Conservation (phyloP, 129 eudicot species). For the Lactuca sativa region DNA sequence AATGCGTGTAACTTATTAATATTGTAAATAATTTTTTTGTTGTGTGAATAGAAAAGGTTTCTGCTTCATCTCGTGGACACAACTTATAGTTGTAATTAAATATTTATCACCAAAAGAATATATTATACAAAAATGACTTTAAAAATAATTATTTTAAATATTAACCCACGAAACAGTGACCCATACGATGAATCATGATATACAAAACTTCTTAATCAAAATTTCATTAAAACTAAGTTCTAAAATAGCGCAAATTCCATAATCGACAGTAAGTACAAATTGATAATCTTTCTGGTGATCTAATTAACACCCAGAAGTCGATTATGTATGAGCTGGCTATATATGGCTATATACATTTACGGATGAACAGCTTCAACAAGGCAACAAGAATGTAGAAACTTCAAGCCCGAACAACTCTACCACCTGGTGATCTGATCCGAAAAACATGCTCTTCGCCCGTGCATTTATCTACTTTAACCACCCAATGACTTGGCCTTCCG, state of each 20-base stretch:
- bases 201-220: neutral
- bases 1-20: too few relatives aligned
- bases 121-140: too few relatives aligned
- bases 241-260: neutral
- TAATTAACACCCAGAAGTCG: conserved; percentile 16
- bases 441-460: conserved; percentile 77
- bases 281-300: conserved; percentile 13
- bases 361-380: conserved; percentile 16
- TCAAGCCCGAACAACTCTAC: conserved; percentile 27
- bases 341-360: conserved; percentile 17
- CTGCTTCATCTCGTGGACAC: too few relatives aligned
- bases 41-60: too few relatives aligned
- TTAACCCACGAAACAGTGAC: neutral
- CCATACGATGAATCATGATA: neutral
- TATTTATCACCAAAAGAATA: too few relatives aligned
- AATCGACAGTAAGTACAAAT: conserved; percentile 11
- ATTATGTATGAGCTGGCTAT: neutral
- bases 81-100: too few relatives aligned
- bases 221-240: neutral
- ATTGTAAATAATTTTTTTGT: too few relatives aligned
- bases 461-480: conserved; percentile 53
- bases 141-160: too few relatives aligned
- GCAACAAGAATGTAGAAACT: conserved; percentile 5
- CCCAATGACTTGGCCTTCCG: conserved; percentile 49
- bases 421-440: conserved; percentile 43